phyloP scores from a whole-genome alignment of 345 rosid genomes.

The Turnera subulata region DNA sequence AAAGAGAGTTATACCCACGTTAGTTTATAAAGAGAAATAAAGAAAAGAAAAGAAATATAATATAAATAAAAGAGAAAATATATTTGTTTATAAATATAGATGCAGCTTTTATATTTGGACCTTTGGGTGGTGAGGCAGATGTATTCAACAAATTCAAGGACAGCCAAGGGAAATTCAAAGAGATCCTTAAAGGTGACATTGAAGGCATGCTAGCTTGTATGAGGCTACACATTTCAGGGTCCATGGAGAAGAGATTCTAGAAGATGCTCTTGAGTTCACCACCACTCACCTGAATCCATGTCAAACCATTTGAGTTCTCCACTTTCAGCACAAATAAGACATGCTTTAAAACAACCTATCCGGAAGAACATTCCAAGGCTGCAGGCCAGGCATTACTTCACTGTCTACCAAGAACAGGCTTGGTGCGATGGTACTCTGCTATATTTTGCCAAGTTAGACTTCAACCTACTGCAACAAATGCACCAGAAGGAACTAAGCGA shows the following conservation, averaged over 20 bases:
- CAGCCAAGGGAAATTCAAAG: slow-evolving; percentile 14
- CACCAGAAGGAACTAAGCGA: slow-evolving; percentile 23
- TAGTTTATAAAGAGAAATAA: too few species aligned
- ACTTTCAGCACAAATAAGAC: slow-evolving; percentile 5
- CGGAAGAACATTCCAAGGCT: slow-evolving; percentile 17
- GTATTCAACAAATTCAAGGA: slow-evolving; percentile 31
- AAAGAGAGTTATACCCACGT: too few species aligned
- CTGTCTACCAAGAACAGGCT: slow-evolving; percentile 11
- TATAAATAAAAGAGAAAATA: too few species aligned
- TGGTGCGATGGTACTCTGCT: slow-evolving; percentile 10
- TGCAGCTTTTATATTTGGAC: not conserved
- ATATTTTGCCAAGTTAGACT: slow-evolving; percentile 34
- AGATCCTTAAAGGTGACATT: not conserved
- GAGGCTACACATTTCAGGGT: slow-evolving; percentile 16
- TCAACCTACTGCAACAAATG: slow-evolving; percentile 20
- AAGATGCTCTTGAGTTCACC: slow-evolving; percentile 13
- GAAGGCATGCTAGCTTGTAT: slow-evolving; percentile 18
- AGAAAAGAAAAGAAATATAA: too few species aligned
- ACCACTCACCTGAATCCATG: not conserved
- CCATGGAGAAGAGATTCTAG: slow-evolving; percentile 26
- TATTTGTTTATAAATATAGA: not conserved
- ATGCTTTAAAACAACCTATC: slow-evolving; percentile 21
- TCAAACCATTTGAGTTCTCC: not conserved
- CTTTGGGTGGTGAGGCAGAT: slow-evolving; percentile 9
- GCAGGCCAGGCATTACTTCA: slow-evolving; percentile 22